A percentile compares a stretch with the other conserved stretches of the same genome.
Conservation (phyloP, 768 basidiomycete genomes). For the Termitomyces sp. region DNA sequence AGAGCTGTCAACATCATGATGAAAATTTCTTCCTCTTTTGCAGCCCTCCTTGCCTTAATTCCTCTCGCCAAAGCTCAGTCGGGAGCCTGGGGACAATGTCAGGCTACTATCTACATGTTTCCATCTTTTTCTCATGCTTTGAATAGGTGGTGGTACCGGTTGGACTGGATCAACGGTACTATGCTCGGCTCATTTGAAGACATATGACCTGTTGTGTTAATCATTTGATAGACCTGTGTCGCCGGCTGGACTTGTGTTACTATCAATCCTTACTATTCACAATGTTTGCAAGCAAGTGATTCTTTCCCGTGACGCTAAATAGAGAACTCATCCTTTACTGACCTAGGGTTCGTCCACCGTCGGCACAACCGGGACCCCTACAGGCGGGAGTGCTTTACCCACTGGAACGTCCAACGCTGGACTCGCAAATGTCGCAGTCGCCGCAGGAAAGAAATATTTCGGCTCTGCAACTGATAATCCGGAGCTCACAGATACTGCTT, state of each 20-base stretch:
- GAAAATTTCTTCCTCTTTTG: conserved; percentile 22
- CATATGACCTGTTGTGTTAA: background rate
- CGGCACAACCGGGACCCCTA: background rate
- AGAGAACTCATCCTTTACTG: background rate
- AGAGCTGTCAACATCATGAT: conserved; percentile 5
- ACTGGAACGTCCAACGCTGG: conserved; percentile 23
- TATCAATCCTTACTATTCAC: conserved; percentile 40
- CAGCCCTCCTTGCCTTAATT: conserved; percentile 21
- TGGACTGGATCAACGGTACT: conserved; percentile 29
- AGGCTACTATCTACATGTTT: conserved; percentile 6
- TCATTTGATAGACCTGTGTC: conserved; percentile 29
- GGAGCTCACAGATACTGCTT: conserved; percentile 41
- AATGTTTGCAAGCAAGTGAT: conserved; percentile 33
- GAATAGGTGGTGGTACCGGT: conserved; percentile 21
- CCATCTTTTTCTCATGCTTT: background rate
- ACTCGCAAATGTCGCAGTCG: conserved; percentile 46
- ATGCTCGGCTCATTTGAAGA: background rate
- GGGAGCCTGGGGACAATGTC: conserved; percentile 31
- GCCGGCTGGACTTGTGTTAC: conserved; percentile 35
- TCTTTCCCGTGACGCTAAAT: background rate
- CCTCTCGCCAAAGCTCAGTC: conserved; percentile 23
- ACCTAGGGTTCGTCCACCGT: conserved; percentile 4
- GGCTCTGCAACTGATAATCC: conserved; percentile 49
- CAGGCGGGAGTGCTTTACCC: background rate
- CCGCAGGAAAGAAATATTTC: conserved; percentile 46